Conservation (phyloP, 1,284 basidiomycete species). For the Boletus austroedulis region DNA sequence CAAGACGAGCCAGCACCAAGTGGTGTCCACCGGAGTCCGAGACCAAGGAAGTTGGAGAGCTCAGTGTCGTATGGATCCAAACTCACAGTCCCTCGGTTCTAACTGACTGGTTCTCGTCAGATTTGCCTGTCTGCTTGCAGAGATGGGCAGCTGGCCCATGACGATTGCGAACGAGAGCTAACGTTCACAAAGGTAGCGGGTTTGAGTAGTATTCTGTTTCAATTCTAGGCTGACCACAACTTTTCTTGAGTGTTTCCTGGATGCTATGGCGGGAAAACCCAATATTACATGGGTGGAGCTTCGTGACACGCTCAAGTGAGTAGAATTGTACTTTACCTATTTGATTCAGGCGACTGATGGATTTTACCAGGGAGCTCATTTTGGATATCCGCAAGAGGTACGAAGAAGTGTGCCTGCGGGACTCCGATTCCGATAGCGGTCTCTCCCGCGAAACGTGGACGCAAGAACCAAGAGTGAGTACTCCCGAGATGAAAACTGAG, state of each 20-base stretch:
- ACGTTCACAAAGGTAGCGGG: constrained; percentile 30
- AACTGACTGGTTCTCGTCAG: constrained; percentile 8
- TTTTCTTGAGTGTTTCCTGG: constrained; percentile 26
- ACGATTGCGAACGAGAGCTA: constrained; percentile 13
- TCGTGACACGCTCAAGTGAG: constrained; percentile 21
- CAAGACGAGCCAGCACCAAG: constrained; percentile 6
- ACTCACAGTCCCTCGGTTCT: background rate
- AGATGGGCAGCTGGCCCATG: constrained; percentile 25
- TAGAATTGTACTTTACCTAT: background rate
- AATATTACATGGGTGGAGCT: constrained; percentile 25
- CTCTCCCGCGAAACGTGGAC: constrained; percentile 2
- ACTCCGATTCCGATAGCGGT: background rate
- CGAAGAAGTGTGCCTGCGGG: constrained; percentile 5
- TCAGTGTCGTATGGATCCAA: constrained; percentile 20
- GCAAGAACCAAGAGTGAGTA: constrained; percentile 26
- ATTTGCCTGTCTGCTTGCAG: constrained; percentile 33
- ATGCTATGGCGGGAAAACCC: constrained; percentile 13
- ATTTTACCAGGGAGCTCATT: constrained; percentile 11
- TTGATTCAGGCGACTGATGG: background rate
- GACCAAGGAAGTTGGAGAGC: constrained; percentile 6
- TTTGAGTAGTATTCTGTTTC: background rate
- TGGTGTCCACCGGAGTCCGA: constrained; percentile 6
- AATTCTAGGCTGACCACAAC: background rate
- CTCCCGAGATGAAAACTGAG: background rate
- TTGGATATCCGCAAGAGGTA: constrained; percentile 17